Evolutionary conservation across 495 filamentous ascomycete species (phyloP).

Genomic region (Diplogelasinospora grovesii): DNA sequence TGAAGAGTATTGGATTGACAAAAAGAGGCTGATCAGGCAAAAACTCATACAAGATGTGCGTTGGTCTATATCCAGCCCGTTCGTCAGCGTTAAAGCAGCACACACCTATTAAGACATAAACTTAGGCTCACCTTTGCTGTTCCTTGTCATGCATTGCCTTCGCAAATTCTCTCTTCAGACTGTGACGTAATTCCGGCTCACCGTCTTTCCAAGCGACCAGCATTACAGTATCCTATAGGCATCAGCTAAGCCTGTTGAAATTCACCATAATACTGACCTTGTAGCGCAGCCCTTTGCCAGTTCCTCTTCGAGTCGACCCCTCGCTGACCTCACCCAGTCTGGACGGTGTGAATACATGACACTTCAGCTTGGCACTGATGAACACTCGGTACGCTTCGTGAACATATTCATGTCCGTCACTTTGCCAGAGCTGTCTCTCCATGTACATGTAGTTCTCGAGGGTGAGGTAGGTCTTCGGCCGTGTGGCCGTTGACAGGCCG

Average conservation of each 20-base stretch:
- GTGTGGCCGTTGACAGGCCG: neutral
- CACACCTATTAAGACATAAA: neutral
- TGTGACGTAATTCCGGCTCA: neutral
- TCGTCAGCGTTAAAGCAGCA: neutral
- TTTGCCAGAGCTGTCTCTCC: conserved; percentile 3
- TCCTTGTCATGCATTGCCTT: conserved; percentile 1
- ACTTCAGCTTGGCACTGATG: conserved; percentile 4
- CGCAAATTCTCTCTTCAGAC: too few relatives aligned
- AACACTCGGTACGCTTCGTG: conserved; percentile 7
- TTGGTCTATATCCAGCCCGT: neutral
- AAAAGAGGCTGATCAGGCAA: neutral
- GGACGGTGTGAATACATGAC: neutral
- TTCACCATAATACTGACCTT: conserved; percentile 1
- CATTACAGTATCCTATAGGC: conserved; percentile 6
- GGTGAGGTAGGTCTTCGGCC: neutral
- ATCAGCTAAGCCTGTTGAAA: neutral
- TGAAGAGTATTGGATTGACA: neutral
- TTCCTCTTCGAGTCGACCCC: conserved; percentile 8
- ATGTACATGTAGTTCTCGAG: conserved; percentile 5
- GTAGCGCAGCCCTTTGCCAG: conserved; percentile 9
- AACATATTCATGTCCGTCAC: conserved; percentile 5
- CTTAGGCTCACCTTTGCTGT: neutral
- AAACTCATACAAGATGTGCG: neutral
- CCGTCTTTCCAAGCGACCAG: conserved; percentile 7
- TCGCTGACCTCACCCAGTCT: conserved; percentile 3